Evolutionary conservation across 2,329 filamentous ascomycete genomes (phyloP).

Genomic region (Mollisiaceae sp.): DNA sequence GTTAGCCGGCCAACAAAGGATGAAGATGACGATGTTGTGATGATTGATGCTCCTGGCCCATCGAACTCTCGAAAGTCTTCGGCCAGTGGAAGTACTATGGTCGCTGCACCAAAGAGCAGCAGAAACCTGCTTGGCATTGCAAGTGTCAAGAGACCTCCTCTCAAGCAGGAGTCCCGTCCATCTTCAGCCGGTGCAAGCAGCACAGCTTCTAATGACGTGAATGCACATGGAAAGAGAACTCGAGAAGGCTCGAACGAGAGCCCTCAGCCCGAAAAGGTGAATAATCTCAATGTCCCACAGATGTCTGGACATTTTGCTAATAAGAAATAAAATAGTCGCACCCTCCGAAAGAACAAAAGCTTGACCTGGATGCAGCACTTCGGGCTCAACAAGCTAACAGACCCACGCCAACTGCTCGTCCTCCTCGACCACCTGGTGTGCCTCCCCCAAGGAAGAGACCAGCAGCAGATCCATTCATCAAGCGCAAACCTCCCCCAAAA

Average conservation of each 20-base stretch:
- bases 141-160: not conserved
- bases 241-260: not conserved
- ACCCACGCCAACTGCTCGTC: conserved; percentile 18
- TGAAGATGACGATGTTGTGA: conserved; percentile 30
- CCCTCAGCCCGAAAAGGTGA: conserved; percentile 2
- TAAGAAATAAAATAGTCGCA: conserved; percentile 1
- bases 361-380: conserved; percentile 31
- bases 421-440: conserved; percentile 29
- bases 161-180: conserved; percentile 5
- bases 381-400: conserved; percentile 30
- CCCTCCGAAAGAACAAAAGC: conserved; percentile 10
- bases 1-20: not conserved
- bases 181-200: not conserved
- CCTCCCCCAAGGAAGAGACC: conserved; percentile 32
- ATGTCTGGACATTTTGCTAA: conserved; percentile 13
- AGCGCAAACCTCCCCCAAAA: conserved; percentile 31
- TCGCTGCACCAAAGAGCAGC: conserved; percentile 2
- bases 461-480: conserved; percentile 38
- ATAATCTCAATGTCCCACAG: conserved; percentile 1
- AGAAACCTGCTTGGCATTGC: conserved; percentile 4
- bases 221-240: conserved; percentile 1
- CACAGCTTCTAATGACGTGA: conserved; percentile 8
- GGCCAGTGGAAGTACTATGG: not conserved
- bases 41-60: conserved; percentile 29
- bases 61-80: conserved; percentile 24